Evolutionary conservation across 2,329 filamentous ascomycete species (phyloP), one percentile per base, ranked within the genome.

Genomic region (Paecilomyces sp.): DNA sequence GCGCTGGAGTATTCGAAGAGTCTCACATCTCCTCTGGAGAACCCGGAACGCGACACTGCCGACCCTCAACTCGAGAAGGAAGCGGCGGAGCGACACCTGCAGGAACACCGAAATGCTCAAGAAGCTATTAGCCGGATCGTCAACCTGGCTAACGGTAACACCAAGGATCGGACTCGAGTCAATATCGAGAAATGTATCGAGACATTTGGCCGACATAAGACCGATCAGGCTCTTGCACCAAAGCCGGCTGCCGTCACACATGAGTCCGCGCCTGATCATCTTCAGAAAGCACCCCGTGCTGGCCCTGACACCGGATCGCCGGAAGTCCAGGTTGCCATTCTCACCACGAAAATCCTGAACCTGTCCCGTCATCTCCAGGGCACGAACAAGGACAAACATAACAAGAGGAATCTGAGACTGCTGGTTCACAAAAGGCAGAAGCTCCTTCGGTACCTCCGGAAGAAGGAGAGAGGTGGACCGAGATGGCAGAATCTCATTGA

Each of bases 281-380:
- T 68, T 5, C 65, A 77, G 28, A 83, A 84, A 65, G 82, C 81
- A 0, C 83, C 83, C 55, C 88, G 95, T 33, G 86, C 87, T n/a
- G 94, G 94, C 0, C 89, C 89, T 4, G 94, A 99, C 72, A 99
- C 93, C 0, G 94, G 94, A 36, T 96, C 91, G 68, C 91, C 91
- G 6, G 94, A 99, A 77, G 95, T 99, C n/a, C 94, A 99, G 80
- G 91, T 95, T 65, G 92, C 92, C 54, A 95, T 99, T 67, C 76
- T 99, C 73, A 99, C 94, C 2, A 85, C 91, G 60, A 97, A 97
- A 83, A 99, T 99, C 72, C 83, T 91, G 63, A 87, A 88, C 25
- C 75, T 99, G 56, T 88, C 89, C 15, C 82, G 89, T 66, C 87
- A 88, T 65, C 76, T 96, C 57, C 82, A 88, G 69, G 82, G 79